phyloP scores from a whole-genome alignment of 441 rosid species.

The Manihot esculenta region DNA sequence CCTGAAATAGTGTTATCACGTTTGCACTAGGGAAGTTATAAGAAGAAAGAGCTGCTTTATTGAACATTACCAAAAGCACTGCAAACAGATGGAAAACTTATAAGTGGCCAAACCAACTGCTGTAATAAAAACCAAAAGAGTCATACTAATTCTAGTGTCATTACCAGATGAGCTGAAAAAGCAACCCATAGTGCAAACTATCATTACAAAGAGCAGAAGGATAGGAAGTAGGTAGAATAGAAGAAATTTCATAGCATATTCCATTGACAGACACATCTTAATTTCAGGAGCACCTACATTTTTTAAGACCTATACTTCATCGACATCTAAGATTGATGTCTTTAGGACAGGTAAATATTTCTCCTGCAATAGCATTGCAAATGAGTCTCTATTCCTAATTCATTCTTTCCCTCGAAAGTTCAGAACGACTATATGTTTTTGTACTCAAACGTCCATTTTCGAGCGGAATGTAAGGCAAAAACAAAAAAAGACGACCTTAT shows the following conservation, averaged over 20 bases:
- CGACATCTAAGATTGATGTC: neutral
- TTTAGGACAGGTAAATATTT: neutral
- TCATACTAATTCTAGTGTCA: neutral
- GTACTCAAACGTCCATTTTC: neutral
- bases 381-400: neutral
- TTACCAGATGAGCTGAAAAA: neutral
- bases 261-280: neutral
- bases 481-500: neutral
- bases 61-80: constrained; percentile 82
- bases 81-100: constrained; percentile 5
- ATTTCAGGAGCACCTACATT: neutral
- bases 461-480: too few relatives aligned
- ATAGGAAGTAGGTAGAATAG: neutral
- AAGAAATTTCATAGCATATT: neutral
- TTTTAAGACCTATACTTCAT: neutral
- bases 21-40: constrained; percentile 81
- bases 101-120: neutral
- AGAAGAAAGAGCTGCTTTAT: constrained; percentile 96
- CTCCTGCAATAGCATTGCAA: neutral
- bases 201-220: neutral
- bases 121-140: neutral
- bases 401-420: constrained; percentile 1
- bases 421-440: neutral
- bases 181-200: neutral
- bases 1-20: constrained; percentile 86